Base-by-base conservation (phyloP, 2,329 filamentous ascomycete genomes). In the Diplodia mutila region DNA sequence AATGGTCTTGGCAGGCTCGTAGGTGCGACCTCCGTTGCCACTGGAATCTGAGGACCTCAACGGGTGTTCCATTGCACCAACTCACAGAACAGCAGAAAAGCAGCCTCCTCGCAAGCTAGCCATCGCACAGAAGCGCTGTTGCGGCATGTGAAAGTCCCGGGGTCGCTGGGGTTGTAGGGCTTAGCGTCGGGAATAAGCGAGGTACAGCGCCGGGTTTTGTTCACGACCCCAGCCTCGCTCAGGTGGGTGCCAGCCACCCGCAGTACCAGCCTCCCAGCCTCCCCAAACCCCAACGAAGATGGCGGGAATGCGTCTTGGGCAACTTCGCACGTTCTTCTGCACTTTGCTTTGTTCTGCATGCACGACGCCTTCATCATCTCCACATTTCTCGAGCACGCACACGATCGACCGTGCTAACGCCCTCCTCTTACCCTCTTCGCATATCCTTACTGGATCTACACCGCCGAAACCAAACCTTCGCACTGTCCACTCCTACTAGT, bases 141-240 rank as follows among this genome's bases (percentile, higher is more conserved):
- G 42, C 37, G 16, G 21, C 53, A 66, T 59, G 64, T 59, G 53
- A 66, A 66, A 39, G 53, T n/a, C n/a, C 59, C 27, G 21, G 53
- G 42, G 53, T 29, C 57, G 37, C n/a, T 21, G 52, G 52, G 29
- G 49, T 25, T 39, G 25, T 67, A 67, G 42, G 65, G 65, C 65
- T 67, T 67, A 67, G 65, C 55, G 54, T 59, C 65, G 65, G 65
- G 29, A 53, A 46, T 61, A 61, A 67, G 65, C 65, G 55, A 61
- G 46, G 53, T n/a, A 4, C 14, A 57, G 52, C 27, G 42, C 51
- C 52, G 39, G 29, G 64, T 42, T 55, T 46, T 65, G 55, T 67
- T 67, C 54, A 61, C 52, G 16, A 39, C 54, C 34, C 65, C 65
- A 67, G 65, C 65, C 65, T 23, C 48, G 37, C 25, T 21, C 42